These are phyloP conservation scores for Nemania bipapillata DNA, from an alignment of 2,329 filamentous ascomycete genomes.

Conservation along the genomic window DNA sequence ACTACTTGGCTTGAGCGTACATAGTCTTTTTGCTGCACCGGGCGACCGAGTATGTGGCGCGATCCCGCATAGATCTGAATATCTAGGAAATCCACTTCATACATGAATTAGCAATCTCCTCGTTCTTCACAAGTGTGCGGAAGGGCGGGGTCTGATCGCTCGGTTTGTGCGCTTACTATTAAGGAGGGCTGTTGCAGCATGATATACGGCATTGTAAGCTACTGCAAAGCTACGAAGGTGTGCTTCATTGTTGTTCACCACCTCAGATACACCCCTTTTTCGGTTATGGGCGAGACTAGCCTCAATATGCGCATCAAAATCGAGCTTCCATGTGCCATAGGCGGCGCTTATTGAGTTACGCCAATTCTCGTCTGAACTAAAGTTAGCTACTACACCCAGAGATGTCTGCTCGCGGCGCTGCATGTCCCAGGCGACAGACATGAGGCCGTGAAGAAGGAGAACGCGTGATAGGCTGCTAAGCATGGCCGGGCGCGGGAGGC, in stretches of 20 bases:
- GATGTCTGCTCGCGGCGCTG: constrained; percentile 70
- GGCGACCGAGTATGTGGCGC: constrained; percentile 66
- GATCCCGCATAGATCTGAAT: constrained; percentile 71
- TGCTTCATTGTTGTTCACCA: constrained; percentile 41
- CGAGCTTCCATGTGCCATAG: constrained; percentile 67
- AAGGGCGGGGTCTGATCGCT: not conserved
- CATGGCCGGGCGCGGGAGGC: constrained; percentile 51
- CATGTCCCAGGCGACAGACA: constrained; percentile 72
- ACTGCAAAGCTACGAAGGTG: constrained; percentile 57
- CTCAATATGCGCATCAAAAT: constrained; percentile 64
- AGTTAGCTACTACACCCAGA: constrained; percentile 56
- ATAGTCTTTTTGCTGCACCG: constrained; percentile 63
- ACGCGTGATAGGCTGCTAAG: constrained; percentile 65
- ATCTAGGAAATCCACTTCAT: constrained; percentile 64
- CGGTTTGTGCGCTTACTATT: constrained; percentile 50
- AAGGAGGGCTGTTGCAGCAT: constrained; percentile 66
- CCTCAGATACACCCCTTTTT: constrained; percentile 22
- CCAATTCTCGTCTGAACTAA: constrained; percentile 54
- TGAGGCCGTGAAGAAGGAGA: constrained; percentile 68
- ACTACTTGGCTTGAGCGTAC: constrained; percentile 61
- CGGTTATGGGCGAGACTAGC: constrained; percentile 47
- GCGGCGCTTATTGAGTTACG: constrained; percentile 62
- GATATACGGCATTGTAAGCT: constrained; percentile 66
- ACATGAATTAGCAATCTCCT: not conserved
- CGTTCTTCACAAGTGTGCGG: not conserved